Evolutionary conservation across 371 early-diverging fungal genomes (phyloP).

Genomic region (Chytridium lagenaria): DNA sequence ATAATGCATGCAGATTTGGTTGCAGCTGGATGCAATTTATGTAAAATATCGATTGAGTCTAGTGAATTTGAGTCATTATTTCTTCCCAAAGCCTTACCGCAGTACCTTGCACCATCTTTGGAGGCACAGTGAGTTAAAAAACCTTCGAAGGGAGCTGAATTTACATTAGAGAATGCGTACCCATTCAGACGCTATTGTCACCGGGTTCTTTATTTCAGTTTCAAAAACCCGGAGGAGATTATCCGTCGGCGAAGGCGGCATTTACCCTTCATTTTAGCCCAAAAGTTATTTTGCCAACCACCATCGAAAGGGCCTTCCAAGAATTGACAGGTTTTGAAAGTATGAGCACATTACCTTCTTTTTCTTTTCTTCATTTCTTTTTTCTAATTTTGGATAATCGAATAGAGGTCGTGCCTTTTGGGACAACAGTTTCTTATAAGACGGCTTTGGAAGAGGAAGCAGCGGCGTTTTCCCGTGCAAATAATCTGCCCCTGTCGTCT

Average conservation of each 20-base stretch:
- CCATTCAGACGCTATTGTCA: neutral
- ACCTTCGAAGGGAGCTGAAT: no score
- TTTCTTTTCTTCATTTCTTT: no score
- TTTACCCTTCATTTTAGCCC: neutral
- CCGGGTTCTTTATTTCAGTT: neutral
- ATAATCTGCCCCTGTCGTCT: no score
- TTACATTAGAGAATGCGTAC: neutral
- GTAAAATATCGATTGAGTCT: neutral
- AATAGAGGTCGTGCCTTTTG: no score
- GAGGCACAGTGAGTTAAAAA: no score
- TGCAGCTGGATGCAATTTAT: neutral
- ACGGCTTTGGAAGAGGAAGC: no score
- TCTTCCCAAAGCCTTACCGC: neutral
- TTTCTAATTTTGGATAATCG: no score
- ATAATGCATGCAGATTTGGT: neutral
- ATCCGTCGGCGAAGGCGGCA: neutral
- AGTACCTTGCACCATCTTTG: no score
- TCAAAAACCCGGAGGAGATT: neutral
- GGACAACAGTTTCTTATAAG: no score
- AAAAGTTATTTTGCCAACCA: neutral
- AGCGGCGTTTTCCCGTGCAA: no score
- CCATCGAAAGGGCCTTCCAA: neutral
- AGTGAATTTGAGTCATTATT: neutral
- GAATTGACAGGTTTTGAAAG: neutral
- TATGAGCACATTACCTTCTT: neutral